A percentile compares a stretch with the other conserved stretches of the same genome.
phyloP scores from a whole-genome alignment of 495 filamentous ascomycete species.

The Bacidia gigantensis region DNA sequence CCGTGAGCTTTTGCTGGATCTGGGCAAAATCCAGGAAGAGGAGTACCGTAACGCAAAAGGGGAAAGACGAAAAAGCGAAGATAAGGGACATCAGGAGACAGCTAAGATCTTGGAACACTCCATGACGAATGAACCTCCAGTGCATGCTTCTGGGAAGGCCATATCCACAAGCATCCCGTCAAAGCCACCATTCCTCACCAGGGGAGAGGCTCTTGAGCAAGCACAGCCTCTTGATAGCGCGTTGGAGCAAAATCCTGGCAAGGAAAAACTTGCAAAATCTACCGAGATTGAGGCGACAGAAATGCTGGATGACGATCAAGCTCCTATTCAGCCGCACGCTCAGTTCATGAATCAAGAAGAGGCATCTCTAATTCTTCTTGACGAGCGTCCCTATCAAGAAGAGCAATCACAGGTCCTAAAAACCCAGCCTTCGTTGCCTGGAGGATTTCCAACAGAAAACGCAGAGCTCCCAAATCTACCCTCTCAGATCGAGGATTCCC shows the following conservation, averaged over 20 bases:
- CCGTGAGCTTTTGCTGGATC: constrained; percentile 35
- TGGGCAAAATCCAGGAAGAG: constrained; percentile 35
- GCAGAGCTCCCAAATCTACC: not conserved
- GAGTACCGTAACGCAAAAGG: constrained; percentile 11
- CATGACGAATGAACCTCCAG: not conserved
- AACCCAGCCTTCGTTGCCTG: not conserved
- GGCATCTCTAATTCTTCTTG: not conserved
- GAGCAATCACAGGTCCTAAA: not conserved
- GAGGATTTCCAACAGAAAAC: not conserved
- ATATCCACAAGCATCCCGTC: not conserved
- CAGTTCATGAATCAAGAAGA: not conserved
- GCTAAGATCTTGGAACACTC: not conserved
- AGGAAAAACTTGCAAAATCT: not conserved
- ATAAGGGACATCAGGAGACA: not conserved
- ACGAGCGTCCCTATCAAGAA: not conserved
- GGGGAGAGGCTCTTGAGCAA: constrained; percentile 4
- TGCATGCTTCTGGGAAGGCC: not conserved
- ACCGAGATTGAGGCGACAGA: not conserved
- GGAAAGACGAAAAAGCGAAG: not conserved
- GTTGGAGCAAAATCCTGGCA: not conserved
- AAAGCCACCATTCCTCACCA: not conserved
- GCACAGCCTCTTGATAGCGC: not conserved
- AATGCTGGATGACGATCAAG: not conserved
- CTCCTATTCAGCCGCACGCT: not conserved
- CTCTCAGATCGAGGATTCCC: constrained; percentile 1